Evolutionary conservation across 805 yeast species (phyloP).

Genomic region (Candida pseudoglaebosa): DNA sequence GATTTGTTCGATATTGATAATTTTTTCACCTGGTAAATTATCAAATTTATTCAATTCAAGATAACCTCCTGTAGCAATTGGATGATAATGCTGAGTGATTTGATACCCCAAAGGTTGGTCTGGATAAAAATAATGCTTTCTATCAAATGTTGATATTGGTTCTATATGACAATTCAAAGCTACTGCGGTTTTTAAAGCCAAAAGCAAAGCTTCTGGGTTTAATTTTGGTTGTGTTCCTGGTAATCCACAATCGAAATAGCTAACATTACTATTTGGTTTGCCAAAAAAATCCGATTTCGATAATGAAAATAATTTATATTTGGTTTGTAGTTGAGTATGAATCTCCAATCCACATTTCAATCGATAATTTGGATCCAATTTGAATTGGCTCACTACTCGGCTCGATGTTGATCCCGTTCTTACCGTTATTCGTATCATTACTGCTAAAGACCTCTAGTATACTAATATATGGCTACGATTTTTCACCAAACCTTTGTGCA

Average conservation of each 20-base stretch:
- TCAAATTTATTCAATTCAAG: constrained; percentile 53
- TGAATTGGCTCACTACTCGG: neutral
- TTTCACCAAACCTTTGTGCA: neutral
- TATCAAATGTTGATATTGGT: constrained; percentile 64
- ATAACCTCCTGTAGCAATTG: constrained; percentile 69
- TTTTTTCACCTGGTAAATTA: constrained; percentile 41
- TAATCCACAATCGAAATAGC: constrained; percentile 77
- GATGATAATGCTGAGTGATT: constrained; percentile 83
- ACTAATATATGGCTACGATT: too few species aligned
- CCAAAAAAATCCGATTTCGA: constrained; percentile 43
- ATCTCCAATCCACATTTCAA: constrained; percentile 89
- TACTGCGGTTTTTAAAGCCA: constrained; percentile 69
- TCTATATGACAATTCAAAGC: constrained; percentile 63
- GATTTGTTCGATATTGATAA: constrained; percentile 67
- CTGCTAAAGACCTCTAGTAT: neutral
- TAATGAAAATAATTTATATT: constrained; percentile 70
- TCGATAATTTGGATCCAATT: constrained; percentile 44
- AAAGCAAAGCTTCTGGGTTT: constrained; percentile 67
- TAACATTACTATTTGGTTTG: constrained; percentile 64
- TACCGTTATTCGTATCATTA: neutral
- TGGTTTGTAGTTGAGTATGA: constrained; percentile 82
- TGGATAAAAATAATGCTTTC: constrained; percentile 94
- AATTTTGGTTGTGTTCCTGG: constrained; percentile 91
- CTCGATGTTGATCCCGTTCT: neutral
- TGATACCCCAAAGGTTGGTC: constrained; percentile 97